Base-by-base conservation (phyloP, 2,329 filamentous ascomycete genomes). In the Cladophialophora bantiana region DNA sequence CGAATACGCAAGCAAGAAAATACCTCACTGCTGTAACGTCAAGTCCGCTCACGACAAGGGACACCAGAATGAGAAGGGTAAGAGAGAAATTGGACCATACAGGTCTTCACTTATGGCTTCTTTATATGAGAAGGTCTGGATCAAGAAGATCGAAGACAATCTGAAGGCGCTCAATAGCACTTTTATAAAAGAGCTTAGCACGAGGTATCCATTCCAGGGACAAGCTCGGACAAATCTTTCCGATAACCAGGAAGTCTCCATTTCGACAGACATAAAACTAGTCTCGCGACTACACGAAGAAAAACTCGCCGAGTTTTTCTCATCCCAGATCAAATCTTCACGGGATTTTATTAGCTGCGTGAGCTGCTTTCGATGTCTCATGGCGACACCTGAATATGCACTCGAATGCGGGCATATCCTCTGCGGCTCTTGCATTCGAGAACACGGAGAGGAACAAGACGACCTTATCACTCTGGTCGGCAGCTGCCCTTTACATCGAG, bases 81-180 rank as follows among this genome's bases (percentile, higher is more conserved):
- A 26, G 45, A 50, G 45, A 50, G 45, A 50, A 26, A 50, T 50
- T 9, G 45, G 45, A 31, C 12, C 7, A 15, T 50, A 50, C 10
- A 50, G 26, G 10, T 50, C 45, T 50, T 50, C 45, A 26, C 45
- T 50, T 31, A 50, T 50, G 18, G 45, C 45, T 50, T 50, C 45
- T 50, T 50, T 18, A 50, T 50, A 50, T 12, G 45, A 50, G 20
- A 50, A 50, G 20, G 45, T 26, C 20, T 50, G 45, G 45, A 9
- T 50, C 18, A 50, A 31, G 45, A 50, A 50, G 45, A 50, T 50
- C 20, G 45, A 50, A 50, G 20, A 50, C 45, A 50, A 50, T 26
- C 45, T 50, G 45, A 50, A 31, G 18, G 18, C 18, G 45, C 7
- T 50, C 18, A 50, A 50, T 12, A 50, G 20, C 45, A 31, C 45